A percentile compares a stretch with the other conserved stretches of the same genome.
Conservation (phyloP, 2,329 filamentous ascomycete genomes). For the Aspergillus brunneoviolaceus region DNA sequence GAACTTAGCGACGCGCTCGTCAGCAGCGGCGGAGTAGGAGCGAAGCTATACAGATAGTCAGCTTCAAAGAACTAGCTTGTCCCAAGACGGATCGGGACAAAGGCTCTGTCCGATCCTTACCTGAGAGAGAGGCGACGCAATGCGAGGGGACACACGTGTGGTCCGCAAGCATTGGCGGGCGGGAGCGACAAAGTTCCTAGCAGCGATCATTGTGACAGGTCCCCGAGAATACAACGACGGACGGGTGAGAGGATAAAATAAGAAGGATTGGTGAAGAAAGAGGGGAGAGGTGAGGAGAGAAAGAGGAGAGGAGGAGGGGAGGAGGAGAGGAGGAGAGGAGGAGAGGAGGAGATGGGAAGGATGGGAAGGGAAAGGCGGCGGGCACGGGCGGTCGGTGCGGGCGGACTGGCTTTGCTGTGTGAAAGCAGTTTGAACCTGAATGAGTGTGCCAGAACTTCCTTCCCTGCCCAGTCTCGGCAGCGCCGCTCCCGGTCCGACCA, state of each 20-base stretch:
- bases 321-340: conserved; percentile 27
- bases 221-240: conserved; percentile 21
- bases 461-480: conserved; percentile 17
- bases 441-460: conserved; percentile 8
- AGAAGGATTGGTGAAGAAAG: conserved; percentile 8
- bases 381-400: conserved; percentile 23
- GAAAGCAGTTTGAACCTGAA: not conserved
- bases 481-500: conserved; percentile 25
- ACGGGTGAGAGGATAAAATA: conserved; percentile 14
- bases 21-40: conserved; percentile 56
- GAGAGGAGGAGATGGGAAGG: conserved; percentile 11
- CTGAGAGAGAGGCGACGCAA: conserved; percentile 54
- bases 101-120: conserved; percentile 46
- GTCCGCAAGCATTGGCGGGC: conserved; percentile 77
- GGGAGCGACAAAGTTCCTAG: conserved; percentile 74
- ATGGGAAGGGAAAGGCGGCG: conserved; percentile 23
- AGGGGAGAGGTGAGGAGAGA: conserved; percentile 20
- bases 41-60: conserved; percentile 51
- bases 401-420: conserved; percentile 1
- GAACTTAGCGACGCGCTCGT: conserved; percentile 85
- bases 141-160: conserved; percentile 50
- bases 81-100: not conserved
- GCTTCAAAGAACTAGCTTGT: conserved; percentile 14
- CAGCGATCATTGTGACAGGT: conserved; percentile 71
- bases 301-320: conserved; percentile 17